Percentiles rank a stretch among this genome's conserved stretches.
phyloP scores from a whole-genome alignment of 179 eudicot genomes.

The Patellifolia procumbens region DNA sequence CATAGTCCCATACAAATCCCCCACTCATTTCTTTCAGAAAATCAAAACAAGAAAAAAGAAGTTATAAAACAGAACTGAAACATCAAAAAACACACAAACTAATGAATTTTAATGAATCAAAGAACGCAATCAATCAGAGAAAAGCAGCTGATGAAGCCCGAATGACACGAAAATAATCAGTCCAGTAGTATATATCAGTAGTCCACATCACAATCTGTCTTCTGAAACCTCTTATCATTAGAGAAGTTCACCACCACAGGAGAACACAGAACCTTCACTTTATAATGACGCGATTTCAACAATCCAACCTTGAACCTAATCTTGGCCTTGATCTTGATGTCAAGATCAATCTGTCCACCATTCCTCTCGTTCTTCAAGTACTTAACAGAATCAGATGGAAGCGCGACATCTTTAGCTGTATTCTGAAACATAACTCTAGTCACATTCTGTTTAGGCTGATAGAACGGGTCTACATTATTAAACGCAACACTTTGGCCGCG shows the following conservation, averaged over 20 bases:
- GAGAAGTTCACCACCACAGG: slow-evolving; percentile 17
- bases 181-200: neutral
- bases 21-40: slow-evolving; percentile 2
- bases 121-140: neutral
- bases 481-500: slow-evolving; percentile 9
- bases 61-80: neutral
- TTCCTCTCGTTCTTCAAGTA: slow-evolving; percentile 10
- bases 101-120: neutral
- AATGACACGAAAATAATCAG: neutral
- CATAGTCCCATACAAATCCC: neutral
- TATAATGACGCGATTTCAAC: slow-evolving; percentile 7
- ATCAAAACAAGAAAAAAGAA: neutral
- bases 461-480: neutral
- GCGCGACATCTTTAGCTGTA: neutral
- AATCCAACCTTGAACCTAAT: slow-evolving; percentile 14
- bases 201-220: slow-evolving; percentile 9
- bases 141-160: neutral
- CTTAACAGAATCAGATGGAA: neutral
- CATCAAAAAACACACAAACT: slow-evolving; percentile 5
- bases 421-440: neutral
- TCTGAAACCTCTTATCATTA: slow-evolving; percentile 18
- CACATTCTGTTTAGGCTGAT: slow-evolving; percentile 17
- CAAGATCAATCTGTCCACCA: slow-evolving; percentile 14
- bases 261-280: slow-evolving; percentile 4
- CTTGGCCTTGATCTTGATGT: slow-evolving; percentile 3